phyloP scores from a whole-genome alignment of 1,284 basidiomycete species.

The Uromyces viciae-fabae region DNA sequence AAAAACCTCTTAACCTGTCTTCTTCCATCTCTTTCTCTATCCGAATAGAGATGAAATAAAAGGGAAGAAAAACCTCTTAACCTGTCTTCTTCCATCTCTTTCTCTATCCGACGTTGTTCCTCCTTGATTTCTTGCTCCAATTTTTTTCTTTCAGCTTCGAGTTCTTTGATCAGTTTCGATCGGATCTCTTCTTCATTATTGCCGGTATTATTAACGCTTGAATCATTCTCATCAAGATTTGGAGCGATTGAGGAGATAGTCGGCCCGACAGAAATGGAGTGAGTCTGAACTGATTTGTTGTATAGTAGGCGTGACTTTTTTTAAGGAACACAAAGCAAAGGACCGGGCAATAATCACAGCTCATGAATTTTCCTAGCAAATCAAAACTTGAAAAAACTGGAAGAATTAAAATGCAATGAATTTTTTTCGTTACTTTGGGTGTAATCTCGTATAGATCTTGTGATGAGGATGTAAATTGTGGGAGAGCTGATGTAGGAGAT shows the following conservation, averaged over 20 bases:
- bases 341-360: background rate
- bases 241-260: background rate
- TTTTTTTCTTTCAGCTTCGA: slow-evolving; percentile 56
- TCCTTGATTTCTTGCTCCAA: slow-evolving; percentile 65
- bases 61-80: slow-evolving; percentile 60
- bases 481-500: slow-evolving; percentile 34
- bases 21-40: slow-evolving; percentile 75
- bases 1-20: slow-evolving; percentile 66
- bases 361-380: background rate
- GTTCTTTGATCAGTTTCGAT: slow-evolving; percentile 62
- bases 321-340: background rate
- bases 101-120: slow-evolving; percentile 65
- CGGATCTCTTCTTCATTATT: slow-evolving; percentile 70
- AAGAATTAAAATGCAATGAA: no score
- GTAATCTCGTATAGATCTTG: slow-evolving; percentile 42
- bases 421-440: slow-evolving; percentile 38
- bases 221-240: slow-evolving; percentile 47
- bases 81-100: slow-evolving; percentile 76
- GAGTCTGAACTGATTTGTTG: slow-evolving; percentile 39
- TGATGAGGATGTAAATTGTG: slow-evolving; percentile 25
- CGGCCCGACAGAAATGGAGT: slow-evolving; percentile 5
- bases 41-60: slow-evolving; percentile 49
- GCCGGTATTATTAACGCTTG: slow-evolving; percentile 55
- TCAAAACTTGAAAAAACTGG: background rate
- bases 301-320: slow-evolving; percentile 33